Evolutionary conservation across 805 yeast species (phyloP).

Genomic region (Wickerhamiella musiphila): DNA sequence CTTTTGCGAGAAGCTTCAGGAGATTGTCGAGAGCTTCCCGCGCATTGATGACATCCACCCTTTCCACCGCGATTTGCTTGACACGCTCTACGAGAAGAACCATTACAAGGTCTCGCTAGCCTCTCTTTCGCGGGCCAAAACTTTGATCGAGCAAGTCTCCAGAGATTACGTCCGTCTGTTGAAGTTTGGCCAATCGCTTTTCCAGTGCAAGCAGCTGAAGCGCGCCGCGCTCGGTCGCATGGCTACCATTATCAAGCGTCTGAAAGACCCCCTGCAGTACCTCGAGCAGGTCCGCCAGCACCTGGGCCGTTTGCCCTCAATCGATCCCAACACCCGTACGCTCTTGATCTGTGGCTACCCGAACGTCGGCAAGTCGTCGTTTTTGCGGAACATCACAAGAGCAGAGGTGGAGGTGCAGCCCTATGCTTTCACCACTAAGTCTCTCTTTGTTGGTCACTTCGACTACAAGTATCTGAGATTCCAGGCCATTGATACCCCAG

Average conservation of each 20-base stretch:
- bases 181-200: slow-evolving; percentile 93
- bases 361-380: slow-evolving; percentile 96
- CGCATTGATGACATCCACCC: slow-evolving; percentile 96
- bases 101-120: slow-evolving; percentile 95
- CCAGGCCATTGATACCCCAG: slow-evolving; percentile 99
- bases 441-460: slow-evolving; percentile 94
- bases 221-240: slow-evolving; percentile 98
- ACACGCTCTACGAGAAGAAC: slow-evolving; percentile 92
- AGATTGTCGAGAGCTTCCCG: slow-evolving; percentile 76
- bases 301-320: slow-evolving; percentile 92
- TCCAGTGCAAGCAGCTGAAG: slow-evolving; percentile 96
- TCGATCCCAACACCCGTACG: slow-evolving; percentile 98
- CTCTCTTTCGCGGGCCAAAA: slow-evolving; percentile 83
- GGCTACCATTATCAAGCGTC: slow-evolving; percentile 94
- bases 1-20: slow-evolving; percentile 79
- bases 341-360: slow-evolving; percentile 96
- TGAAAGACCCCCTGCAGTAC: slow-evolving; percentile 84
- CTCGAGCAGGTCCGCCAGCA: slow-evolving; percentile 98
- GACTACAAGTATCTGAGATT: slow-evolving; percentile 94
- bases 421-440: slow-evolving; percentile 96
- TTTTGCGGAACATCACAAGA: slow-evolving; percentile 79
- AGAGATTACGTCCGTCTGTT: slow-evolving; percentile 87
- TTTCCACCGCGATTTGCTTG: slow-evolving; percentile 95
- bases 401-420: slow-evolving; percentile 99
- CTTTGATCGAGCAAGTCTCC: slow-evolving; percentile 86